Conservation (phyloP, 257 asterid species). For the Nicotiana tabacum region DNA sequence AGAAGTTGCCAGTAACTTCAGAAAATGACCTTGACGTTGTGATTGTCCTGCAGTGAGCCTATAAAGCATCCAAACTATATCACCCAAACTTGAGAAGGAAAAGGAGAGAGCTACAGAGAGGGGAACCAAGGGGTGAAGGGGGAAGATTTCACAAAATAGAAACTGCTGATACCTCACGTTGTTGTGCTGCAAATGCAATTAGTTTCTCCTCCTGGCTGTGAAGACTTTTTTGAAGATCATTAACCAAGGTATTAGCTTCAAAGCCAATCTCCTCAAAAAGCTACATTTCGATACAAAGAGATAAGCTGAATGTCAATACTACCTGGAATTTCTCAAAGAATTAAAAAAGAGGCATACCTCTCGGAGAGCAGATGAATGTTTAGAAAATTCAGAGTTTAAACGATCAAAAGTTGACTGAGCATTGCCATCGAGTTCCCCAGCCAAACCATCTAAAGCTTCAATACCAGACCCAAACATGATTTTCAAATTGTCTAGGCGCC, state of each 20-base stretch:
- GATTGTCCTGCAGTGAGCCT: constrained; percentile 91
- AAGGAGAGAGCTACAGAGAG: not conserved
- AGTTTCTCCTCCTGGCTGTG: constrained; percentile 69
- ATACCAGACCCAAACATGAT: constrained; percentile 77
- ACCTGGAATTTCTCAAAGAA: not conserved
- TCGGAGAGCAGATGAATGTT: constrained; percentile 72
- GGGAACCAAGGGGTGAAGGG: not conserved
- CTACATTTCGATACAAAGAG: constrained; percentile 44
- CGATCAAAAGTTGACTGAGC: constrained; percentile 67
- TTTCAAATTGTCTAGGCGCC: constrained; percentile 59
- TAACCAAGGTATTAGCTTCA: constrained; percentile 79
- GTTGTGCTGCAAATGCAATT: constrained; percentile 64
- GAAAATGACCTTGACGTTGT: constrained; percentile 75
- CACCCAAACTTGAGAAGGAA: constrained; percentile 3
- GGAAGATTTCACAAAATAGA: not conserved
- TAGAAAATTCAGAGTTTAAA: constrained; percentile 75
- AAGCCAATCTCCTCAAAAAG: constrained; percentile 66
- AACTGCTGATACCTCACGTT: constrained; percentile 51
- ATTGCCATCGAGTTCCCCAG: constrained; percentile 72
- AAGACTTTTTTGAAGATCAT: constrained; percentile 83
- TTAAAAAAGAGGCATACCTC: constrained; percentile 50
- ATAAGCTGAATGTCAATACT: not conserved
- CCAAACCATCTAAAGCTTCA: constrained; percentile 63
- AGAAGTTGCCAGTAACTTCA: constrained; percentile 57
- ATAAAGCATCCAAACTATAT: constrained; percentile 19